These are phyloP conservation scores for Guyanaporus albipodus DNA, from an alignment of 768 basidiomycete genomes.

Conservation along the genomic window DNA sequence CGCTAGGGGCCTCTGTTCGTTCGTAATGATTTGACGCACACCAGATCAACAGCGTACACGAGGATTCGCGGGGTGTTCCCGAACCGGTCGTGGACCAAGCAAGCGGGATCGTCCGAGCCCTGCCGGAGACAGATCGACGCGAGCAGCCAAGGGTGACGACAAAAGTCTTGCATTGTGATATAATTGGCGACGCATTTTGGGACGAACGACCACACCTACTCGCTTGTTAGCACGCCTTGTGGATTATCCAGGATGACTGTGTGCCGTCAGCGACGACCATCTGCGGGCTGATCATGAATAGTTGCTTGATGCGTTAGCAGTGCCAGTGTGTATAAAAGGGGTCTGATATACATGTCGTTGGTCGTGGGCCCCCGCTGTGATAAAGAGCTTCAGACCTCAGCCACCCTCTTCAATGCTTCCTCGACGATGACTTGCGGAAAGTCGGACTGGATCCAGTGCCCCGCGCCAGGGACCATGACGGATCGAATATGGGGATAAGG, in stretches of 20 bases:
- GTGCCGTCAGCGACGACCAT: too few species aligned
- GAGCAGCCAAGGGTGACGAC: constrained; percentile 42
- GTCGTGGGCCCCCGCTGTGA: too few species aligned
- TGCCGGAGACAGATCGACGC: constrained; percentile 31
- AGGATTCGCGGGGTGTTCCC: not conserved
- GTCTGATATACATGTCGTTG: too few species aligned
- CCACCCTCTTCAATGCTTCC: constrained; percentile 15
- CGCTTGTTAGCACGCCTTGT: constrained; percentile 7
- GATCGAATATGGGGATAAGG: constrained; percentile 14
- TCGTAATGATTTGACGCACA: not conserved
- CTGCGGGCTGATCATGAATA: too few species aligned
- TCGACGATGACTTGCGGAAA: constrained; percentile 19
- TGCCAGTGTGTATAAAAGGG: too few species aligned
- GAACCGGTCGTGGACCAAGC: not conserved
- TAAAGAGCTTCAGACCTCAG: constrained; percentile 6
- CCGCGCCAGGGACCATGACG: constrained; percentile 9
- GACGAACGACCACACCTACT: constrained; percentile 52
- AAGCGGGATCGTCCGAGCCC: constrained; percentile 8
- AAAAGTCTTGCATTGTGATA: constrained; percentile 71
- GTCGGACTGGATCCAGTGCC: constrained; percentile 28
- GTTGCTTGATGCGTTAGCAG: too few species aligned
- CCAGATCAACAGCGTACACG: constrained; percentile 10
- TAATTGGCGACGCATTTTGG: constrained; percentile 85
- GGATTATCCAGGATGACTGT: not conserved
- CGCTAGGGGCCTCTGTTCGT: not conserved